Conservation (phyloP, 331 rosid genomes). For the Quercus tomentella region DNA sequence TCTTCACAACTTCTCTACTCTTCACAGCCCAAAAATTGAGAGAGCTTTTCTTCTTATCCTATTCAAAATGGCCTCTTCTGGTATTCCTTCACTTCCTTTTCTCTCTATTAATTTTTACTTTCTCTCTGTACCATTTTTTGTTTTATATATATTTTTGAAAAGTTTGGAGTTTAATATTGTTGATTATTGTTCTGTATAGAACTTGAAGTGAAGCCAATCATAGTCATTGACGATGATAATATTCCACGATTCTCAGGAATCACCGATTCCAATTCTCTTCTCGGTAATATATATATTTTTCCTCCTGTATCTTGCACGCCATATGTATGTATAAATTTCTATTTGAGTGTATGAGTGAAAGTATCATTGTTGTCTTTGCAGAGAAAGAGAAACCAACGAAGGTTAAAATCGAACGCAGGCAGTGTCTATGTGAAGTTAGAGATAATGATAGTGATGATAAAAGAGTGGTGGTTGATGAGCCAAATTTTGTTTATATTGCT, state of each 20-base stretch:
- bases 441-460: conserved; percentile 17
- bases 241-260: conserved; percentile 53
- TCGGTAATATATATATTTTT: conserved; percentile 13
- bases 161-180: background rate
- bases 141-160: background rate
- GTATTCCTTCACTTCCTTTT: background rate
- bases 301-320: background rate
- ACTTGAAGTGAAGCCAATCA: conserved; percentile 14
- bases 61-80: background rate
- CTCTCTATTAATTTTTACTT: background rate
- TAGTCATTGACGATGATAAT: conserved; percentile 7
- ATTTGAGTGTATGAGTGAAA: background rate
- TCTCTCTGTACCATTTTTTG: background rate
- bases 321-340: background rate
- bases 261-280: conserved; percentile 44
- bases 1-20: conserved; percentile 76
- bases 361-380: conserved; percentile 7
- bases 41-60: background rate
- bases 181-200: background rate
- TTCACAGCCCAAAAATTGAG: conserved; percentile 31
- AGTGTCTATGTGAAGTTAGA: conserved; percentile 70
- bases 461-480: conserved; percentile 24
- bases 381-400: conserved; percentile 42
- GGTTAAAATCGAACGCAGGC: conserved; percentile 68
- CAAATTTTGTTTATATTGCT: conserved; percentile 23